A percentile compares a stretch with the other conserved stretches of the same genome.
These are phyloP conservation scores for Trypanosomatidae sp. DNA, from an alignment of 208 protist genomes.

Conservation along the genomic window DNA sequence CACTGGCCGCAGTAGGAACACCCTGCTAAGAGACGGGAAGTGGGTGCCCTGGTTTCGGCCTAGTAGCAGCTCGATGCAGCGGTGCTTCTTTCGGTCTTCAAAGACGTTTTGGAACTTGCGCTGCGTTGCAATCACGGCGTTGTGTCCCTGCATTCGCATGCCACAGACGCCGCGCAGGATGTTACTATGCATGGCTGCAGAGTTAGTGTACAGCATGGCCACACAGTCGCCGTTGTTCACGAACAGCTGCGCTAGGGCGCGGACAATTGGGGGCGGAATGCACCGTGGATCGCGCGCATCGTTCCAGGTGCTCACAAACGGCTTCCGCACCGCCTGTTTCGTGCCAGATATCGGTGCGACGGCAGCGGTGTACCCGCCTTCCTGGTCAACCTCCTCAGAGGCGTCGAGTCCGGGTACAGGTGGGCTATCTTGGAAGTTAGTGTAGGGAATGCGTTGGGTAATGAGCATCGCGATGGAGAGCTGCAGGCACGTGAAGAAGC, in stretches of 20 bases:
- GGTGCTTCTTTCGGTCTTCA: slow-evolving; percentile 80
- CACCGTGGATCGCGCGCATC: slow-evolving; percentile 60
- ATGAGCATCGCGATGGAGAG: slow-evolving; percentile 74
- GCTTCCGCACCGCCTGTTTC: slow-evolving; percentile 45
- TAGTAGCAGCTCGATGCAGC: slow-evolving; percentile 76
- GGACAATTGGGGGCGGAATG: slow-evolving; percentile 52
- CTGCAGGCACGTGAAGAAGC: slow-evolving; percentile 91
- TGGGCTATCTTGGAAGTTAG: slow-evolving; percentile 47
- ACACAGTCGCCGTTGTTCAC: slow-evolving; percentile 91
- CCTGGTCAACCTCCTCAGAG: slow-evolving; percentile 36
- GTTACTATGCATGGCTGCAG: slow-evolving; percentile 91
- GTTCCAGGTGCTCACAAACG: slow-evolving; percentile 69
- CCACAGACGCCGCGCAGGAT: slow-evolving; percentile 84
- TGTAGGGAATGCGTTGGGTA: slow-evolving; percentile 57
- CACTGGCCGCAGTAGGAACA: slow-evolving; percentile 67
- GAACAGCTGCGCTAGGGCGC: slow-evolving; percentile 68
- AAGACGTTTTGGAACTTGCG: slow-evolving; percentile 86
- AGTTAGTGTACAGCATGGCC: slow-evolving; percentile 92
- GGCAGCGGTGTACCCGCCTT: slow-evolving; percentile 32
- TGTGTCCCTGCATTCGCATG: slow-evolving; percentile 54
- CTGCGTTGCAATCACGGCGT: slow-evolving; percentile 86
- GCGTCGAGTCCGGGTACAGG: slow-evolving; percentile 51
- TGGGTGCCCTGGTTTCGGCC: slow-evolving; percentile 67
- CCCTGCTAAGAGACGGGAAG: slow-evolving; percentile 68
- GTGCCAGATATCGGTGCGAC: slow-evolving; percentile 39